Percentiles rank a stretch among this genome's conserved stretches.
These are phyloP conservation scores for Claviceps quebecensis DNA, from an alignment of 2,329 filamentous ascomycete species.

Conservation along the genomic window DNA sequence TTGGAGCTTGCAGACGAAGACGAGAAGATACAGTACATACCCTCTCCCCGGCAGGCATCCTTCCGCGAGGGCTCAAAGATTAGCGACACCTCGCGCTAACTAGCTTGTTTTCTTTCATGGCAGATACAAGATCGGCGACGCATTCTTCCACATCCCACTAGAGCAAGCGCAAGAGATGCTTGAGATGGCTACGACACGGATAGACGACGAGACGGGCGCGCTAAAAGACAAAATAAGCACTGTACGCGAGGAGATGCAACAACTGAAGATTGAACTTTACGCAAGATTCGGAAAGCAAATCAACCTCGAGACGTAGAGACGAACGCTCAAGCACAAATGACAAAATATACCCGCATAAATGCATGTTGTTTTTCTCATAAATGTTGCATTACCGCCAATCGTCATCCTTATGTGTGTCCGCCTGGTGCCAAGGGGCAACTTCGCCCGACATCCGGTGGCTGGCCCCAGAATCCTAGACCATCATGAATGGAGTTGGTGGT, in stretches of 20 bases:
- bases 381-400: too few relatives aligned
- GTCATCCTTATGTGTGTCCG: too few relatives aligned
- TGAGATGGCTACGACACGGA: slow-evolving; percentile 50
- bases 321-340: not conserved
- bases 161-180: slow-evolving; percentile 80
- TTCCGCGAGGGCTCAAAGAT: not conserved
- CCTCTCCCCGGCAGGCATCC: not conserved
- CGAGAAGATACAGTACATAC: slow-evolving; percentile 67
- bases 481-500: too few relatives aligned
- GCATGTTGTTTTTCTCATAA: not conserved
- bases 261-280: slow-evolving; percentile 85
- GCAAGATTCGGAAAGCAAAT: slow-evolving; percentile 92
- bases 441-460: too few relatives aligned
- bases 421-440: too few relatives aligned
- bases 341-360: not conserved
- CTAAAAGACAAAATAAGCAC: slow-evolving; percentile 64
- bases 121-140: slow-evolving; percentile 94
- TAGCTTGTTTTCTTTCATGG: not conserved
- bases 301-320: slow-evolving; percentile 70
- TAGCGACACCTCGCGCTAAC: not conserved
- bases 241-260: slow-evolving; percentile 74
- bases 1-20: slow-evolving; percentile 93
- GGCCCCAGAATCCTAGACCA: too few relatives aligned
- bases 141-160: slow-evolving; percentile 78
- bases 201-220: slow-evolving; percentile 61